phyloP scores from a whole-genome alignment of 75 land plant genomes.

The Ceratopteris richardii region DNA sequence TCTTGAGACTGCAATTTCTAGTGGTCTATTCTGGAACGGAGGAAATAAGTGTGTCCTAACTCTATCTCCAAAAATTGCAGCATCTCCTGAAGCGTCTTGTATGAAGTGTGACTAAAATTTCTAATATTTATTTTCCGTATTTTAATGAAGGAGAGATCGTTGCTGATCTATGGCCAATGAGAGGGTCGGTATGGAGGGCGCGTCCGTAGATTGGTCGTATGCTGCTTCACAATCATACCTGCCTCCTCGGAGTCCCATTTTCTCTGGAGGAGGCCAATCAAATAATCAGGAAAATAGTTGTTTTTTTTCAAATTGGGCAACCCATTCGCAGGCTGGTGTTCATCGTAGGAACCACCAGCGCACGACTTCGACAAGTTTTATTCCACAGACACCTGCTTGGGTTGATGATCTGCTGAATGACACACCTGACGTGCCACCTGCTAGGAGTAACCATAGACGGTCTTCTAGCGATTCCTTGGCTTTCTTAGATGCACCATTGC shows the following conservation, averaged over 20 bases:
- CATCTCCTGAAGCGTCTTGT: no score
- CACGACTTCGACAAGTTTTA: slow-evolving; percentile 30
- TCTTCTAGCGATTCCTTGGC: slow-evolving; percentile 32
- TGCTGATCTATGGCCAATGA: slow-evolving; percentile 5
- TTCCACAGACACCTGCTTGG: slow-evolving; percentile 29
- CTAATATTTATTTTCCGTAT: no score
- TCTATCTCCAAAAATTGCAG: no score
- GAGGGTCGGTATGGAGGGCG: slow-evolving; percentile 11
- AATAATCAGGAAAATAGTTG: neutral
- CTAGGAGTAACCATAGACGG: slow-evolving; percentile 20
- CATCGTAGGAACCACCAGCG: slow-evolving; percentile 11
- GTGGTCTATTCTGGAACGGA: no score
- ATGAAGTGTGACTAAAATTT: no score
- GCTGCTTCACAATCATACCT: slow-evolving; percentile 21
- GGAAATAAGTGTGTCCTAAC: no score
- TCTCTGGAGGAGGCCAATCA: slow-evolving; percentile 7
- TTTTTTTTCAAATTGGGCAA: slow-evolving; percentile 8
- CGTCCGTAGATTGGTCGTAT: slow-evolving; percentile 22
- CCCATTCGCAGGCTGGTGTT: neutral
- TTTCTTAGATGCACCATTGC: slow-evolving; percentile 19
- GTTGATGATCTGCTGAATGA: slow-evolving; percentile 27
- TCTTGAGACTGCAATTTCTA: no score
- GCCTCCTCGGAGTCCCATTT: slow-evolving; percentile 32
- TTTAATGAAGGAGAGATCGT: no score
- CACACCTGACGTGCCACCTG: slow-evolving; percentile 11